Evolutionary conservation across 352 stramenopile genomes (phyloP), one percentile per base, ranked within the genome.

Genomic region (Phytophthora sp.): DNA sequence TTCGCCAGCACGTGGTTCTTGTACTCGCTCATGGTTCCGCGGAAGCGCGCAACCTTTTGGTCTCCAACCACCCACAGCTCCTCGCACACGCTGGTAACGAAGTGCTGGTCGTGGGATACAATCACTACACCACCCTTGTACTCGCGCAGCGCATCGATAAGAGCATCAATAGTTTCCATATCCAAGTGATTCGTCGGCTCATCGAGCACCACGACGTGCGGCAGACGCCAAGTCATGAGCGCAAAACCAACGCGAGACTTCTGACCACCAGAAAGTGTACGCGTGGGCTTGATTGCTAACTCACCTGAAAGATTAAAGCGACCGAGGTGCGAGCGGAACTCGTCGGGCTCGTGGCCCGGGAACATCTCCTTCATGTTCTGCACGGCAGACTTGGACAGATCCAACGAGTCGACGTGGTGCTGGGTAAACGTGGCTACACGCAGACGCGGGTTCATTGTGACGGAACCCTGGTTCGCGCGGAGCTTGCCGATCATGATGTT

Each of bases 101-200:
- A 99, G 80, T 99, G 98, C 72, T 98, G 87, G 90, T 99, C 96
- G 79, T 99, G 97, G 3, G 94, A 98, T 15, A 99, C 96, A 39
- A 99, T 88, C 52, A 99, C 80, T 5, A 98, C 96, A 61, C 94
- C 97, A 42, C 98, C 97, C 59, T 97, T 97, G 89, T 98, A 99
- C 39, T 94, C 88, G 17, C 95, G 79, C 32, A 99, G 74, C 15
- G 91, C 96, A 69, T 99, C 96, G 65, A 99, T 97, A 27, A 99
- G 78, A 78, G 93, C 85, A 31, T 94, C 84, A 41, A 95, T 95
- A 13, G 87, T 95, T 70, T 94, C 84, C 76, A 94, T 94, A 74
- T 99, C 97, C 62, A 97, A 90, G 77, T 99, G 95, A 74, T 99
- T 99, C 24, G 96, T 99, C 13, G 95, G 96, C 58, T 99, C 96